Percentiles rank a stretch among this genome's conserved stretches.
These are phyloP conservation scores for Suillus discolor DNA, from an alignment of 768 basidiomycete species.

Conservation along the genomic window DNA sequence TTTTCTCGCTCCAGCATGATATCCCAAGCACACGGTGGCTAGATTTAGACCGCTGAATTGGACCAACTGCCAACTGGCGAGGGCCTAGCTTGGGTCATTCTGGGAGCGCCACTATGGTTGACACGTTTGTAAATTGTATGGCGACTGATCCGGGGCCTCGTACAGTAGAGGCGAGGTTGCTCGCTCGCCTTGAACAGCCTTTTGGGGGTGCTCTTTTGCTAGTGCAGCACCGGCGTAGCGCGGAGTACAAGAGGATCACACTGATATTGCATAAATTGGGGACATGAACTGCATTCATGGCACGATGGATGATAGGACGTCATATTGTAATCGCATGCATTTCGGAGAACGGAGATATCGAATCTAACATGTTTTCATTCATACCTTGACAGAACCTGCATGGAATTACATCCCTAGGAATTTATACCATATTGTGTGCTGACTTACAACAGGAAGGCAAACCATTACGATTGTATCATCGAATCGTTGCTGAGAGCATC, in stretches of 20 bases:
- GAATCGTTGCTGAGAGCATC: neutral
- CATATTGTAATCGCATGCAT: neutral
- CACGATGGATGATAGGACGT: neutral
- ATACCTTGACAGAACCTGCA: neutral
- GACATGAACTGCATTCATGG: neutral
- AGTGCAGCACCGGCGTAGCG: too few species aligned
- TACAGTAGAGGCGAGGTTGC: too few species aligned
- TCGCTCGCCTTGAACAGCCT: too few species aligned
- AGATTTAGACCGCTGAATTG: too few species aligned
- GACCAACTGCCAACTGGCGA: too few species aligned
- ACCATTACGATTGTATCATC: neutral
- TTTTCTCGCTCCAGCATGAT: too few species aligned
- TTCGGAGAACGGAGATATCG: neutral
- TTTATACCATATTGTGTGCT: neutral
- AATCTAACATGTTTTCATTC: neutral
- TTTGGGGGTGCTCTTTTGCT: too few species aligned
- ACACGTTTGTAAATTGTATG: too few species aligned
- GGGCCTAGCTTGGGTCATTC: too few species aligned
- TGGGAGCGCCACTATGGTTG: too few species aligned
- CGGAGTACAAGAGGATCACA: neutral
- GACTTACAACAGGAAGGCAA: neutral
- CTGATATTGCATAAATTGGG: neutral
- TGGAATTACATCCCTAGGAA: neutral
- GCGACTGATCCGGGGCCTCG: too few species aligned
- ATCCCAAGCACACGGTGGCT: too few species aligned